Evolutionary conservation across 768 basidiomycete species (phyloP), one percentile per base, ranked within the genome.

Genomic region (Dentipellis sp.): DNA sequence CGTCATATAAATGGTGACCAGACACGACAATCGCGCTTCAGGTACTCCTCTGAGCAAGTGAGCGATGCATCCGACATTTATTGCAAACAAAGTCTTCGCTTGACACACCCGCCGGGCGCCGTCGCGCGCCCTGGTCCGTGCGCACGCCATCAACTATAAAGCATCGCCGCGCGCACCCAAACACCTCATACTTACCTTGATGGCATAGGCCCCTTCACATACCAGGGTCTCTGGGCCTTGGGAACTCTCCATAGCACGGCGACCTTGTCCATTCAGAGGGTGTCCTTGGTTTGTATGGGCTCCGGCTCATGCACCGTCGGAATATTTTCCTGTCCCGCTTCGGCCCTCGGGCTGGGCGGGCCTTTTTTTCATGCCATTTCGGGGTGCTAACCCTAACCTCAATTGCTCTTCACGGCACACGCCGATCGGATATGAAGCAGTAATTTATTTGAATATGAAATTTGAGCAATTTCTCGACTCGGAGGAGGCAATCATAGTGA

Each of bases 291-390:
- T 64, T 64, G 63, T 63, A 61, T 84, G 80, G 69, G 79, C 79
- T 79, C 78, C 74, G 81, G 83, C 75, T 76, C 79, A 84, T 83
- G 84, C 82, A 86, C 78, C 77, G 81, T 84, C 82, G 75, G 63
- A 84, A 85, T 85, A 85, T 86, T 86, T 86, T 77, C 82, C 83
- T 71, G 82, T 84, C 79, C 80, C 73, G 72, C 77, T 76, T 74
- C 64, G 76, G 80, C 80, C 81, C 63, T 61, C 63, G 62, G 62
- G 63, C 62, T 64, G 63, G 59, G 62, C 54, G 58, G 62, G 63
- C 67, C 68, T 58, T 65, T 72, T 69, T 67, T 65, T n/a, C n/a
- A 50, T 19, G 66, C 29, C 4, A 14, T 21, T 59, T 40, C 1
- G 6, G 0, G 0, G 11, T 62, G 1, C 68, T 74, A 72, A 74